Base-by-base conservation (phyloP, 2,329 filamentous ascomycete species). In the Microdochium nivale region DNA sequence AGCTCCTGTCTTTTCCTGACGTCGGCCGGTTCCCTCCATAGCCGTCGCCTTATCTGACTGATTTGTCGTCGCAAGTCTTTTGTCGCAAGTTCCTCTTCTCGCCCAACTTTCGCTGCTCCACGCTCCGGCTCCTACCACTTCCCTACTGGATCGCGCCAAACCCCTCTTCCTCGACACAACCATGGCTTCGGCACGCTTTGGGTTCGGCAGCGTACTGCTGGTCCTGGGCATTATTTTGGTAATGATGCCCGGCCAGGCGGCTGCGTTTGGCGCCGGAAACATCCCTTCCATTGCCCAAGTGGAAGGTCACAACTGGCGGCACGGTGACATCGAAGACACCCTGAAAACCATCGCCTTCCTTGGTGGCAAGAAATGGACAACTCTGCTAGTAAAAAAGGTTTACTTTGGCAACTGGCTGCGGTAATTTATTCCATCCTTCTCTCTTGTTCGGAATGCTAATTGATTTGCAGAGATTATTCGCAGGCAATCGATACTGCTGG, bases 331-430 rank as follows among this genome's bases (percentile, higher is more conserved):
- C 56, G 86, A 90, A 72, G 88, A 92, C 67, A 83, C 88, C 70
- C 81, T 94, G 60, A 86, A 88, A 67, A 87, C 83, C 5, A 70
- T 92, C 57, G 81, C 85, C 27, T 91, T 89, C 61, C 77, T 92
- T 53, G 79, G 86, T 56, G 88, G 88, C 53, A 88, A 90, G 65
- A 92, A 92, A 72, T 94, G 88, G 88, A 88, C 86, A 1, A 83
- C 83, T 14, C 84, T 88, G 75, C 81, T 88, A 70, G 78, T 92
- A 50, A 86, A 87, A 69, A 78, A 87, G 51, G 84, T 85, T 27
- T 92, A 90, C 70, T 92, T 92, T 72, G 88, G 88, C 53, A 94
- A 94, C 68, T 94, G 88, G 88, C 73, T 92, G 40, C 80, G 88
- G 54, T 16, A 19, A 19, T 7, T 19, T 21, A 11, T 23, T 44